Base-by-base conservation (phyloP, 805 yeast species). In the Clavispora santaluciae region DNA sequence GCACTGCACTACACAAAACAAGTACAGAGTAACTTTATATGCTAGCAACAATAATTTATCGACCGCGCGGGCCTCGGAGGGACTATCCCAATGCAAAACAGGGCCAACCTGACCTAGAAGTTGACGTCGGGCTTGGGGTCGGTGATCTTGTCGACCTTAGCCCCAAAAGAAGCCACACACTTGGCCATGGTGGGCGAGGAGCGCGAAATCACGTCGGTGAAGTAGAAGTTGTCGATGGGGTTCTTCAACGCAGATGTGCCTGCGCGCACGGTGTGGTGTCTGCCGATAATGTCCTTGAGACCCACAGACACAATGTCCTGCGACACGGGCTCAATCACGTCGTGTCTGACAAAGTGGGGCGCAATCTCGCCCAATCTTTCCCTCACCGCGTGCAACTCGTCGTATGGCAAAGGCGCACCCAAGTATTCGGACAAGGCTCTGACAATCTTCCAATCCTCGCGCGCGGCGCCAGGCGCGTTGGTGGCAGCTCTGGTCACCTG, bases 101-200 rank as follows among this genome's bases (percentile, higher is more conserved):
- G 31, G 20, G 20, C 16, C 31, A 28, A 28, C 31, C n/a, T n/a
- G n/a, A n/a, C 23, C 22, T 31, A 38, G 23, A 38, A 34, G 56
- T 62, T 62, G 50, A 68, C 58, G 46, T 63, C 66, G 38, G 74
- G 73, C 45, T 59, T 61, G 38, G 61, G 75, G 60, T 79, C 84
- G 44, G 60, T 59, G 40, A 70, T 62, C 60, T 80, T 80, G 49
- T 79, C 86, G 49, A 79, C 69, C 65, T 78, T 75, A 42, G 82
- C 76, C 39, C 86, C 86, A 57, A 82, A 81, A 42, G 83, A 68
- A 40, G 83, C 75, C 44, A 88, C 80, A 71, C 95, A 84, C 67
- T 76, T 82, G 31, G 95, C 95, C 95, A 86, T 87, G 22, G 95
- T 87, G 50, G 88, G 86, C 37, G 95, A 86, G 42, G 86, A 79